phyloP scores from a whole-genome alignment of 306 rosid species.

The Malus fusca region DNA sequence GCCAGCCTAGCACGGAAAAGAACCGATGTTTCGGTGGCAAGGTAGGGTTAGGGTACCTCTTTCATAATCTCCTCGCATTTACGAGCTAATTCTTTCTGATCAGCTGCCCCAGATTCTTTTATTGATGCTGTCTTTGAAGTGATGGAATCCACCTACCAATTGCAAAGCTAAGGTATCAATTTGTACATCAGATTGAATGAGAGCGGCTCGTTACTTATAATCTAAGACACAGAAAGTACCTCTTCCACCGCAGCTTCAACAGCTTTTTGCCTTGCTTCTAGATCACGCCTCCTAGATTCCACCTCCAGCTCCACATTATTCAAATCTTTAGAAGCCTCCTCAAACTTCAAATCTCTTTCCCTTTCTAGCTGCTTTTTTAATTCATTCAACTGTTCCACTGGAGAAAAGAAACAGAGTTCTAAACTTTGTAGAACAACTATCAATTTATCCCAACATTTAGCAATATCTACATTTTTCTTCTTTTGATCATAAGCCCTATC shows the following conservation, averaged over 20 bases:
- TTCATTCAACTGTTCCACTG: slow-evolving; percentile 61
- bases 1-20: not conserved
- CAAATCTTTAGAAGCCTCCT: slow-evolving; percentile 48
- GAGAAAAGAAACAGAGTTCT: slow-evolving; percentile 5
- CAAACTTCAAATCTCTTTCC: slow-evolving; percentile 40
- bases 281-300: slow-evolving; percentile 50
- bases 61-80: slow-evolving; percentile 43
- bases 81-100: slow-evolving; percentile 32
- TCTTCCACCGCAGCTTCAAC: slow-evolving; percentile 55
- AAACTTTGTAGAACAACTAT: not conserved
- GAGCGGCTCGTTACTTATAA: not conserved
- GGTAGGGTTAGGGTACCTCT: slow-evolving; percentile 37
- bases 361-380: slow-evolving; percentile 44
- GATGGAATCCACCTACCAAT: slow-evolving; percentile 50
- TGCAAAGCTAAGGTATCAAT: slow-evolving; percentile 3
- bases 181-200: not conserved
- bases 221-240: slow-evolving; percentile 29
- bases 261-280: slow-evolving; percentile 54
- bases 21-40: not conserved
- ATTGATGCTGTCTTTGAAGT: slow-evolving; percentile 31
- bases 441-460: not conserved
- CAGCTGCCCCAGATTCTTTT: slow-evolving; percentile 40
- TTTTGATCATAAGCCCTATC: not conserved
- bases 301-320: slow-evolving; percentile 40
- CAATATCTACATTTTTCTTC: not conserved